These are phyloP conservation scores for Alternaria metachromatica DNA, from an alignment of 2,329 filamentous ascomycete species.

Conservation along the genomic window DNA sequence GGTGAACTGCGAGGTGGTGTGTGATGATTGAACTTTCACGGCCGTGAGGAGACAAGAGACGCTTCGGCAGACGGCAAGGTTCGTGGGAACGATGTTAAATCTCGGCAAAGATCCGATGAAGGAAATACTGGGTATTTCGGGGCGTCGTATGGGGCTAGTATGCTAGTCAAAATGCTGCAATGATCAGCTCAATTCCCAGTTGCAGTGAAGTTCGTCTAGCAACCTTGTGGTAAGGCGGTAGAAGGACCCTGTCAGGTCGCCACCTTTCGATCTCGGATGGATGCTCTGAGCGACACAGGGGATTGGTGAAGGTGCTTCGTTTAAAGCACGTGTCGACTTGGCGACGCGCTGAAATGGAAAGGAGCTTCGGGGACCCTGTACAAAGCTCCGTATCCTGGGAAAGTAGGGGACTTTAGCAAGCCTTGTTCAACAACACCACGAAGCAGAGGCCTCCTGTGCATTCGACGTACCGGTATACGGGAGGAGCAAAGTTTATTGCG, in stretches of 20 bases:
- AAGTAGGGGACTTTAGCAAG: conserved; percentile 15
- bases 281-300: conserved; percentile 22
- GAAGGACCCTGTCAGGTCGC: conserved; percentile 31
- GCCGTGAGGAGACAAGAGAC: conserved; percentile 24
- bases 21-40: conserved; percentile 24
- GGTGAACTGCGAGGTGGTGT: conserved; percentile 15
- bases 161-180: conserved; percentile 37
- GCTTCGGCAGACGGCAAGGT: conserved; percentile 26
- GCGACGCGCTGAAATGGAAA: conserved; percentile 16
- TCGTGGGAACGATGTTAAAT: conserved; percentile 19
- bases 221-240: conserved; percentile 31
- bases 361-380: conserved; percentile 14
- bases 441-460: not conserved
- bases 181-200: conserved; percentile 37
- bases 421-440: conserved; percentile 6
- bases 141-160: conserved; percentile 19
- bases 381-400: conserved; percentile 7
- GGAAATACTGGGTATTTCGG: conserved; percentile 17
- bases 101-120: conserved; percentile 24
- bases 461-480: conserved; percentile 2
- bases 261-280: conserved; percentile 35
- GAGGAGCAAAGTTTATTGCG: conserved; percentile 26
- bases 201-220: conserved; percentile 23
- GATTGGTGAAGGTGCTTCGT: conserved; percentile 22
- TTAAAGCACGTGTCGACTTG: conserved; percentile 31